Percentiles rank a stretch among this genome's conserved stretches.
Conservation (phyloP, 2,329 filamentous ascomycete species). For the Ophiostoma ips region DNA sequence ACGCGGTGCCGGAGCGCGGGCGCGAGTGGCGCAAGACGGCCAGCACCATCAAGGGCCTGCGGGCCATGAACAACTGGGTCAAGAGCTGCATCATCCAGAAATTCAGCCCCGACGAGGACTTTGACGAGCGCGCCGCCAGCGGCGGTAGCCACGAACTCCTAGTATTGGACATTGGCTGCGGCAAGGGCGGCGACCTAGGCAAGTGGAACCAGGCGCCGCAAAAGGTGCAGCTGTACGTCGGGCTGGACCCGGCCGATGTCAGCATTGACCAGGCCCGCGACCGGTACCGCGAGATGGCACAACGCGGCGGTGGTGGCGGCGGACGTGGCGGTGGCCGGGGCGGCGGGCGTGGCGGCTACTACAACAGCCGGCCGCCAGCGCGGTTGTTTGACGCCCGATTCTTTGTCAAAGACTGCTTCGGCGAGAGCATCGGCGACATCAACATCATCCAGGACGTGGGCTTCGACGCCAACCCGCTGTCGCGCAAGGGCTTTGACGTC, state of each 20-base stretch:
- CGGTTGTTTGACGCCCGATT: slow-evolving; percentile 76
- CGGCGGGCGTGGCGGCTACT: slow-evolving; percentile 37
- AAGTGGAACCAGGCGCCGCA: slow-evolving; percentile 97
- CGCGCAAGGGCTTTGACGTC: slow-evolving; percentile 77
- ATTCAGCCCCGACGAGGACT: slow-evolving; percentile 72
- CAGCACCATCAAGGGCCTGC: slow-evolving; percentile 85
- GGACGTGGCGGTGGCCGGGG: slow-evolving; percentile 33
- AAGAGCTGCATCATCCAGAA: slow-evolving; percentile 97
- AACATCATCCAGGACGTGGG: slow-evolving; percentile 75
- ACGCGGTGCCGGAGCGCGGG: slow-evolving; percentile 83
- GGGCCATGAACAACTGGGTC: slow-evolving; percentile 97
- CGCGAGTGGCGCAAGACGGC: slow-evolving; percentile 91
- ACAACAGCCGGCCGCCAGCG: slow-evolving; percentile 32
- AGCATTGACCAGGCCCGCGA: slow-evolving; percentile 84
- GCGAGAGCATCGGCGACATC: slow-evolving; percentile 67
- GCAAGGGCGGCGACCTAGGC: slow-evolving; percentile 86
- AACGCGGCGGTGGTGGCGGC: slow-evolving; percentile 34
- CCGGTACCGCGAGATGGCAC: slow-evolving; percentile 61
- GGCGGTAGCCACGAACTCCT: slow-evolving; percentile 52
- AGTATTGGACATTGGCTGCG: slow-evolving; percentile 88
- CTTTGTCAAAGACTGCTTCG: slow-evolving; percentile 83
- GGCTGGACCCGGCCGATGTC: slow-evolving; percentile 81
- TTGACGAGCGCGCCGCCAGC: slow-evolving; percentile 39
- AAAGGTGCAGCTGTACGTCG: slow-evolving; percentile 81
- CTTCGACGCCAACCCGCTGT: slow-evolving; percentile 63